Base-by-base conservation (phyloP, 2,329 filamentous ascomycete genomes). In the Aspergillus calidoustus region DNA sequence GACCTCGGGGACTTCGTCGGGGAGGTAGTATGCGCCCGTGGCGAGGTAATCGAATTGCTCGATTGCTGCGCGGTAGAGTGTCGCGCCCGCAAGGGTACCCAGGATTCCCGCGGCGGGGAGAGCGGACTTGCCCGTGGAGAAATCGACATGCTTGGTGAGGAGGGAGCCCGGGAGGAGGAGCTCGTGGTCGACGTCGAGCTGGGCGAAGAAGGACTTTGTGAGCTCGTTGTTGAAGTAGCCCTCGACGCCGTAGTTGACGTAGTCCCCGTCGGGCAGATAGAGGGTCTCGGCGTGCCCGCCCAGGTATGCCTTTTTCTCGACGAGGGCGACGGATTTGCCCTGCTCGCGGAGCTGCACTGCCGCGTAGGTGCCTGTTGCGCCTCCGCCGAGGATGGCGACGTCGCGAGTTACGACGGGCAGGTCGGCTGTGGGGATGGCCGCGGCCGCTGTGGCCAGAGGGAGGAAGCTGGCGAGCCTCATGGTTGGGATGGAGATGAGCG, bases 271-370 rank as follows among this genome's bases (percentile, higher is more conserved):
- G 3, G 52, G 62, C 7, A 74, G 69, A 59, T 78, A 63, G 54
- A 73, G 73, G 8, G 70, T 74, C 17, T 74, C 69, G 13, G 70
- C 69, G 57, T 77, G 72, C 19, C 77, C 77, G 15, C 77, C 77
- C 8, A 80, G 66, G 5, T 54, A 19, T n/a, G 34, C 62, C n/a
- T 74, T 65, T 31, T 70, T 72, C 60, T 80, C 78, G 23, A 80
- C 64, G 0, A 80, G 61, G 2, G 73, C 66, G 3, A 78, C 71
- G 1, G 70, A 72, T 56, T 76, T 73, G 3, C 66, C 66, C 50
- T 66, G 30, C 50, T 77, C 73, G 7, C 65, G 64, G 1, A 79
- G 64, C 6, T 65, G 64, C 47, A 78, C 68, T 22, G 73, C 74
- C 1, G 72, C 68, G 60, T 77, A 75, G 2, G 74, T 74, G 8